A percentile compares a stretch with the other conserved stretches of the same genome.
Conservation (phyloP, 2,329 filamentous ascomycete species). For the Cordyceps pruinosa region DNA sequence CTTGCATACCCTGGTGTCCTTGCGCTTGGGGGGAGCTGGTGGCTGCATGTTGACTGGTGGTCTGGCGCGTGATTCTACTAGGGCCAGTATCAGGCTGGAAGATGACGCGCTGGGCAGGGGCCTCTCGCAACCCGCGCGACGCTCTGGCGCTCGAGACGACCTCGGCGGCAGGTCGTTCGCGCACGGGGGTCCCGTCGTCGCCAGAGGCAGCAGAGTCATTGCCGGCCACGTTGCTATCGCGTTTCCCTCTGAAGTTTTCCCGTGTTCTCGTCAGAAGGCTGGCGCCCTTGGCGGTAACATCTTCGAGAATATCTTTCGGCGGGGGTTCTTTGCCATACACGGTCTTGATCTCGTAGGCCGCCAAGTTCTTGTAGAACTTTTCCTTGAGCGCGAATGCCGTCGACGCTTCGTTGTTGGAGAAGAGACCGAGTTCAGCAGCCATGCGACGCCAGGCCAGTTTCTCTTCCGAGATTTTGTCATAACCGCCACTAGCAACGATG, state of each 20-base stretch:
- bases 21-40: conserved; percentile 19
- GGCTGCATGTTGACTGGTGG: conserved; percentile 37
- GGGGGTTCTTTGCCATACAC: conserved; percentile 75
- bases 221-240: conserved; percentile 41
- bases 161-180: conserved; percentile 45
- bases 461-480: conserved; percentile 75
- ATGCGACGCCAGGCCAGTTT: conserved; percentile 82
- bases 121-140: conserved; percentile 65
- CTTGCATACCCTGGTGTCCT: conserved; percentile 28
- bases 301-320: conserved; percentile 80
- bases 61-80: conserved; percentile 55
- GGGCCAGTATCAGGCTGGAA: conserved; percentile 74
- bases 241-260: conserved; percentile 60
- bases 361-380: conserved; percentile 83
- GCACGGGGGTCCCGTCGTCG: conserved; percentile 52
- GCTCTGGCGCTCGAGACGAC: conserved; percentile 49
- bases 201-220: conserved; percentile 54
- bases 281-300: conserved; percentile 78
- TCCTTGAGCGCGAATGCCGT: conserved; percentile 81
- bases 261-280: conserved; percentile 70
- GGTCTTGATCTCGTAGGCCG: conserved; percentile 77
- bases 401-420: conserved; percentile 69
- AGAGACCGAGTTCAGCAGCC: conserved; percentile 68
- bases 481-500: conserved; percentile 71
- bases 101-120: conserved; percentile 76